Conservation (phyloP, 495 filamentous ascomycete species). For the Daldinia caldariorum region DNA sequence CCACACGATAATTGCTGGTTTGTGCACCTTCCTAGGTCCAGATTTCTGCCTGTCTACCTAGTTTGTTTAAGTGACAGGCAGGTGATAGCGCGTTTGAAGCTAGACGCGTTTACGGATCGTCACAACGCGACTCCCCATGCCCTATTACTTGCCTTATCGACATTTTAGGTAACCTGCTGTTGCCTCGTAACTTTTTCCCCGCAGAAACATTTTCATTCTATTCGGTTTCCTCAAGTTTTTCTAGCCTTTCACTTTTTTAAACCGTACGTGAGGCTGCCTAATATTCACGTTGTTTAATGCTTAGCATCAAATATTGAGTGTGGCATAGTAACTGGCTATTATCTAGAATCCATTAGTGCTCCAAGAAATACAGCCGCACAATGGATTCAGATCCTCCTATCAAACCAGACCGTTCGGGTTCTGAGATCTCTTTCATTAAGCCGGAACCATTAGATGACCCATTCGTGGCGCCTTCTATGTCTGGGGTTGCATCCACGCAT, state of each 20-base stretch:
- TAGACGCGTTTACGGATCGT: not conserved
- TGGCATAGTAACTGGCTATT: not conserved
- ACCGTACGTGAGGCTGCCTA: not conserved
- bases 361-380: not conserved
- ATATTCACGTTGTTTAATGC: not conserved
- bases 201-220: not conserved
- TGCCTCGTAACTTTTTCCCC: not conserved
- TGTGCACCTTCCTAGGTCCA: not conserved
- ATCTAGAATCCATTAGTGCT: not conserved
- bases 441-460: not conserved
- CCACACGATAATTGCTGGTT: not conserved
- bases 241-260: not conserved
- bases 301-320: not conserved
- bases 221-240: not conserved
- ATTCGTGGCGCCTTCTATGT: not conserved
- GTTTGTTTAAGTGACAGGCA: not conserved
- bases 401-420: not conserved
- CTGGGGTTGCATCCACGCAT: not conserved
- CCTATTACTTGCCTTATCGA: not conserved
- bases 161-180: not conserved
- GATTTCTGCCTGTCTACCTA: not conserved
- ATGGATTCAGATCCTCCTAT: constrained; percentile 2
- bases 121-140: not conserved
- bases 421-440: constrained; percentile 1
- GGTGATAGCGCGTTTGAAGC: not conserved